phyloP scores from a whole-genome alignment of 2,329 filamentous ascomycete species.

The Diaporthe amygdali region DNA sequence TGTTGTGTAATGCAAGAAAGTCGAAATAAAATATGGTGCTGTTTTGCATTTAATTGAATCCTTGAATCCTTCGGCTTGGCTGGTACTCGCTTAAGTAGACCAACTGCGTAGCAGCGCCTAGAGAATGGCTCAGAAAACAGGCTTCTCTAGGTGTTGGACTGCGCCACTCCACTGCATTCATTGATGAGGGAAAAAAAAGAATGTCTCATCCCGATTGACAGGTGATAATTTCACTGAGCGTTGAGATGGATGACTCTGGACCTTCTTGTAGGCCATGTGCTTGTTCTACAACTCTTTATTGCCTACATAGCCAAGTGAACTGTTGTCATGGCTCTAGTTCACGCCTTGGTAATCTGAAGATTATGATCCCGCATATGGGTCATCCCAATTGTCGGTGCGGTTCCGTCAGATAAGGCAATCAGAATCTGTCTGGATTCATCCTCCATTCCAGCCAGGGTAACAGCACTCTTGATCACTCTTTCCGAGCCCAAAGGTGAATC shows the following conservation, averaged over 20 bases:
- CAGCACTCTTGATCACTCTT: fast-evolving
- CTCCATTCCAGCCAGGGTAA: background rate
- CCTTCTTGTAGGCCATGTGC: background rate
- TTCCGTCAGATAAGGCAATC: background rate
- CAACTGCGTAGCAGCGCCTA: too few species aligned
- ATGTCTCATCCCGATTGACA: too few species aligned
- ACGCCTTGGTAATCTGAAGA: background rate
- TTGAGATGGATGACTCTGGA: too few species aligned
- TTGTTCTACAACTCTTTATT: background rate
- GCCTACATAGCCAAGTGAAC: background rate
- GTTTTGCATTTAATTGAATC: background rate
- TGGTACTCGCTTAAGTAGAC: background rate
- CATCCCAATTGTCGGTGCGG: background rate
- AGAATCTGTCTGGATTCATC: background rate
- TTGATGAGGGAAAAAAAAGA: too few species aligned
- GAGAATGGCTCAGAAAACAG: background rate
- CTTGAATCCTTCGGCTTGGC: background rate
- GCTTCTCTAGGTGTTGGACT: too few species aligned
- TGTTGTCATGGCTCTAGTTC: background rate
- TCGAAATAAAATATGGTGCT: background rate
- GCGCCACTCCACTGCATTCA: too few species aligned
- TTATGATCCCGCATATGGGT: background rate
- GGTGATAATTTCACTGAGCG: too few species aligned
- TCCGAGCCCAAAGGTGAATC: fast-evolving
- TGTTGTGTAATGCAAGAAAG: background rate